These are phyloP conservation scores for Neurospora terricola DNA, from an alignment of 495 filamentous ascomycete genomes.

Conservation along the genomic window DNA sequence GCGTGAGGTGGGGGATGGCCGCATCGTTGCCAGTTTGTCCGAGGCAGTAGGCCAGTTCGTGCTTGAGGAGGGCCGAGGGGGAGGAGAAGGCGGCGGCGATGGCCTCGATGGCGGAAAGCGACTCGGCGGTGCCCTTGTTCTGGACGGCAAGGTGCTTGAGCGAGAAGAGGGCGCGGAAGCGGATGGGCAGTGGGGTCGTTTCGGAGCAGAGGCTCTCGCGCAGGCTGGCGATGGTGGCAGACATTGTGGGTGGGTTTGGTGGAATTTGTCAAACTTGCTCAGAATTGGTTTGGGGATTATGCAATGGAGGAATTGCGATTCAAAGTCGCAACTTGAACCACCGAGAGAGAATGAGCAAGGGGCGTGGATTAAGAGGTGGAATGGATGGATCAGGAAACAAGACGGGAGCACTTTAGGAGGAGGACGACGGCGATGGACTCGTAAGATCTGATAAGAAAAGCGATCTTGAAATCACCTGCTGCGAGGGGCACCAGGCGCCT, in stretches of 20 bases:
- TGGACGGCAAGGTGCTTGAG: constrained; percentile 83
- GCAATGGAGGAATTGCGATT: not conserved
- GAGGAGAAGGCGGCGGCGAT: constrained; percentile 85
- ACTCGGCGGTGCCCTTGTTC: constrained; percentile 45
- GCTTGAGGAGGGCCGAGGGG: constrained; percentile 78
- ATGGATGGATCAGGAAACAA: not conserved
- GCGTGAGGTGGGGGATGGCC: constrained; percentile 61
- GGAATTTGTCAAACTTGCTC: not conserved
- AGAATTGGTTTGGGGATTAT: not conserved
- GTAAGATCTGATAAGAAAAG: not conserved
- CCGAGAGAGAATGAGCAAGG: not conserved
- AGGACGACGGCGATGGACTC: not conserved
- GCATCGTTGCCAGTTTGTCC: constrained; percentile 75
- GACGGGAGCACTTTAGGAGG: not conserved
- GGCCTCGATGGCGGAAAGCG: constrained; percentile 75
- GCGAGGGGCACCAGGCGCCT: not conserved
- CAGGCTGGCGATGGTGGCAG: constrained; percentile 44
- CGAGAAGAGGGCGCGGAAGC: constrained; percentile 96
- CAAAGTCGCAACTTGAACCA: not conserved
- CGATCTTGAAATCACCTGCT: not conserved
- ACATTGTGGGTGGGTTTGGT: not conserved
- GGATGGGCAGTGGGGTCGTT: constrained; percentile 67
- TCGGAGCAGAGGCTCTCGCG: constrained; percentile 72
- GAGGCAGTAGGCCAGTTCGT: constrained; percentile 95
- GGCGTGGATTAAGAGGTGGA: constrained; percentile 11